Evolutionary conservation across 1,284 basidiomycete species (phyloP).

Genomic region (Cystobasidium sp.): DNA sequence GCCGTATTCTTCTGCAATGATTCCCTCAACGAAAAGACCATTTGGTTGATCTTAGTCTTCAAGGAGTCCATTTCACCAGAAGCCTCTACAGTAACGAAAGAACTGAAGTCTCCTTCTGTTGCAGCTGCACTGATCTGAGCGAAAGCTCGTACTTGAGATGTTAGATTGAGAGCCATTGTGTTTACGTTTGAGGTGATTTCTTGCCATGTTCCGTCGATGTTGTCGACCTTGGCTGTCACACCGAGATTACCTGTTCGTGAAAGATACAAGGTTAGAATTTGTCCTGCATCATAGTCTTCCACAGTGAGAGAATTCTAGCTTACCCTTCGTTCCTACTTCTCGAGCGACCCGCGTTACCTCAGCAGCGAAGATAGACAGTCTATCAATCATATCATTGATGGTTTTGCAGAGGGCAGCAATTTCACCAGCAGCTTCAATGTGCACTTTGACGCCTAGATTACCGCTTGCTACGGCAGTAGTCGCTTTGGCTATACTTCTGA

Average conservation of each 20-base stretch:
- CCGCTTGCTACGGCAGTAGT: slow-evolving; percentile 90
- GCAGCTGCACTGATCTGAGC: slow-evolving; percentile 98
- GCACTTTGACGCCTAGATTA: slow-evolving; percentile 91
- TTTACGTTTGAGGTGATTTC: slow-evolving; percentile 95
- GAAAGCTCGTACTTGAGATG: slow-evolving; percentile 98
- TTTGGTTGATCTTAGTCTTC: slow-evolving; percentile 99
- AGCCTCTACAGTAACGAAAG: slow-evolving; percentile 99
- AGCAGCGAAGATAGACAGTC: slow-evolving; percentile 52
- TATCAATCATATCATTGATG: slow-evolving; percentile 56
- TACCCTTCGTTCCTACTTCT: slow-evolving; percentile 89
- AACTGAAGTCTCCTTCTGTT: slow-evolving; percentile 97
- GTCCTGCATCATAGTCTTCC: slow-evolving; percentile 77
- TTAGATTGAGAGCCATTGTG: slow-evolving; percentile 85
- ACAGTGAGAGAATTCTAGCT: neutral
- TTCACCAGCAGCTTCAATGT: slow-evolving; percentile 90
- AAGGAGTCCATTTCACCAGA: slow-evolving; percentile 99
- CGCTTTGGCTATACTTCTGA: slow-evolving; percentile 71
- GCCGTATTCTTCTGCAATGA: slow-evolving; percentile 99
- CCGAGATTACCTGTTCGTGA: slow-evolving; percentile 76
- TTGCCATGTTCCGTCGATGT: slow-evolving; percentile 97
- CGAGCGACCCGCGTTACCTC: slow-evolving; percentile 77
- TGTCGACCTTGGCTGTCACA: slow-evolving; percentile 95
- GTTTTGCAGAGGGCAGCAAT: slow-evolving; percentile 87
- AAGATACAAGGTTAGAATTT: slow-evolving; percentile 73
- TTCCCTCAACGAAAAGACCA: slow-evolving; percentile 97